Base-by-base conservation (phyloP, 1,139 yeast species). In the Suhomyces anneliseae region DNA sequence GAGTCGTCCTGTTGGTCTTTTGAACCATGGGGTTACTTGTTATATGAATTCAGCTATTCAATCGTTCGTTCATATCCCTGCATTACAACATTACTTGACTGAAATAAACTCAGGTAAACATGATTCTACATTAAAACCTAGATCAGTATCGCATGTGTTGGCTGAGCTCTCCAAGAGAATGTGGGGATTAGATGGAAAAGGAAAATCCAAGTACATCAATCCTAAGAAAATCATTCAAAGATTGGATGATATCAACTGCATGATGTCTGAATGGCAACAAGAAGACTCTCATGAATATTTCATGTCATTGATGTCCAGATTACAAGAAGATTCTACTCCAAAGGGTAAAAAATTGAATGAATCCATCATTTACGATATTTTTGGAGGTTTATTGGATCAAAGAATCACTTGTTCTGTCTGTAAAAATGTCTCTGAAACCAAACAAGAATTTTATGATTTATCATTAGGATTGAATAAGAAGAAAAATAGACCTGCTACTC, bases 201-300 rank as follows among this genome's bases (percentile, higher is more conserved):
- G 70, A 35, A 60, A 46, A 27, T 27, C 29, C 10, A 58, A 42
- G 65, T 83, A 75, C 57, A 73, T 86, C 49, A 84, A 88, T 61
- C 97, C 97, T 5, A 82, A 83, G 56, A 82, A 79, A 57, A 74
- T 92, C 56, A 85, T 90, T 46, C 76, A 77, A 45, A 75, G 93
- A 52, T 71, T 92, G 48, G 88, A 81, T 44, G 96, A 90, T 57
- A 90, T 92, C 58, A 92, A 92, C 65, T 90, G 96, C 62, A 87
- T 89, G 95, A 90, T 92, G 96, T 84, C 92, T 36, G 93, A 85
- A 63, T 90, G 96, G 96, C 92, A 90, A 65, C 99, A 93, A 66
- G 98, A 93, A 67, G 99, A 93, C 65, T 87, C 97, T 1, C 99
- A 93, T 66, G 99, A 93, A 66, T 93, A 92, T 67, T 89, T 85